Evolutionary conservation across 192 early-diverging fungal genomes (phyloP).

Genomic region (Kappamyces sp.): DNA sequence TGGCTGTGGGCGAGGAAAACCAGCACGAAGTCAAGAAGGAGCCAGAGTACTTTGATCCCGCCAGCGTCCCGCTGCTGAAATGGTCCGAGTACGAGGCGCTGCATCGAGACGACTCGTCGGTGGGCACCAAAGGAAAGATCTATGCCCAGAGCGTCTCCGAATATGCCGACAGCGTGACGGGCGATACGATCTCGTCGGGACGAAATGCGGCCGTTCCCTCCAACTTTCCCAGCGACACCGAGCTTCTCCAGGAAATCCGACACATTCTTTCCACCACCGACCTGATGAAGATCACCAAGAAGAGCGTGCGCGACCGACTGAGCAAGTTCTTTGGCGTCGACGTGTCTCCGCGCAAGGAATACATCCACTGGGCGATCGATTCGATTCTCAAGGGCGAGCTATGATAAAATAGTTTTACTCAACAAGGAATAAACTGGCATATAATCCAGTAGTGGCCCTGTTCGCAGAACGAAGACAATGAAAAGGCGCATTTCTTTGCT

Average conservation of each 20-base stretch:
- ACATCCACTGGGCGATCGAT: constrained; percentile 86
- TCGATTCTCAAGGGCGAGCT: constrained; percentile 45
- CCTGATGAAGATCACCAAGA: constrained; percentile 96
- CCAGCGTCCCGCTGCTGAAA: constrained; percentile 71
- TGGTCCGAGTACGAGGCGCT: constrained; percentile 80
- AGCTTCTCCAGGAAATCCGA: constrained; percentile 41
- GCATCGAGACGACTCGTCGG: constrained; percentile 18
- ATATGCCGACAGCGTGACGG: background rate
- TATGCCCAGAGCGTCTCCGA: background rate
- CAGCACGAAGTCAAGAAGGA: constrained; percentile 19
- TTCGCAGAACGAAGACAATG: background rate
- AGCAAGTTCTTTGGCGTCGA: constrained; percentile 75
- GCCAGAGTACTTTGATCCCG: constrained; percentile 75
- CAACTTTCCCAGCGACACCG: constrained; percentile 37
- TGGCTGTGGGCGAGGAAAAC: constrained; percentile 52
- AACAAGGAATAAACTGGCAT: constrained; percentile 8
- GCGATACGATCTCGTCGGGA: background rate
- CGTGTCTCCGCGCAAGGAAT: constrained; percentile 74
- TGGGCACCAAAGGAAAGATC: too few relatives aligned
- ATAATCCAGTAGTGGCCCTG: background rate
- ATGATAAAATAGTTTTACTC: constrained; percentile 16
- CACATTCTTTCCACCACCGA: constrained; percentile 85
- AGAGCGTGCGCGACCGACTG: constrained; percentile 85
- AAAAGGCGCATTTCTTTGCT: constrained; percentile 1
- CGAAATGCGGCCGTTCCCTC: background rate